A percentile compares a stretch with the other conserved stretches of the same genome.
Evolutionary conservation across 1,284 basidiomycete species (phyloP).

Genomic region (Ustilago lituana): DNA sequence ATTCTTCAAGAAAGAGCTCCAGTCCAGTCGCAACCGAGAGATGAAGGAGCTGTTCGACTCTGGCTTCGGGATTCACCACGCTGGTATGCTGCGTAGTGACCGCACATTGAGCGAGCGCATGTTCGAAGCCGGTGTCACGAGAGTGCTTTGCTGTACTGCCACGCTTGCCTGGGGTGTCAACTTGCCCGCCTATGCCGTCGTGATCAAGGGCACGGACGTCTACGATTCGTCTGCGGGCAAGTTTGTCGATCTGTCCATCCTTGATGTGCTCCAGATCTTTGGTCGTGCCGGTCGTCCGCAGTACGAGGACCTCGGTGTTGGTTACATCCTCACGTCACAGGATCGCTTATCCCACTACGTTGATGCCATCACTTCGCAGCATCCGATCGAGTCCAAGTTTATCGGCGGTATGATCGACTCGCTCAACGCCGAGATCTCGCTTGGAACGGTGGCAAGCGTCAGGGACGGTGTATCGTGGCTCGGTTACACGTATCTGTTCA

Average conservation of each 20-base stretch:
- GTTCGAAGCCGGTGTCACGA: constrained; percentile 87
- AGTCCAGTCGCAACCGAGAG: constrained; percentile 88
- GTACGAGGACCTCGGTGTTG: constrained; percentile 92
- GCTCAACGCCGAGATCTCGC: constrained; percentile 92
- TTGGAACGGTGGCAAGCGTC: constrained; percentile 90
- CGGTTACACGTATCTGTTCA: constrained; percentile 96
- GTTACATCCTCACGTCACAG: constrained; percentile 92
- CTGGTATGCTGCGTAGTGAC: constrained; percentile 95
- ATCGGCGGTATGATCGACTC: constrained; percentile 86
- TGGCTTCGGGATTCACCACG: constrained; percentile 97
- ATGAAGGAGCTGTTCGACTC: constrained; percentile 92
- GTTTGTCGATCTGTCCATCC: constrained; percentile 90
- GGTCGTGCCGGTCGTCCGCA: constrained; percentile 97
- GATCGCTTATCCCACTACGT: constrained; percentile 95
- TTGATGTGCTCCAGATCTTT: constrained; percentile 96
- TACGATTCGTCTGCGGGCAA: constrained; percentile 72
- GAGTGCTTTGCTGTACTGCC: constrained; percentile 97
- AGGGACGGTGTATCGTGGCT: constrained; percentile 93
- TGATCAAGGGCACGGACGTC: constrained; percentile 98
- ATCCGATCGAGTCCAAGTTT: constrained; percentile 94
- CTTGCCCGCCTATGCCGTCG: constrained; percentile 91
- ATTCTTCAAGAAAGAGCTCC: constrained; percentile 79
- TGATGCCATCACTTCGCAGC: constrained; percentile 84
- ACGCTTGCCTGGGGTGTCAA: constrained; percentile 99
- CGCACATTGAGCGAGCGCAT: constrained; percentile 94